A percentile compares a stretch with the other conserved stretches of the same genome.
Conservation (phyloP, 2,329 filamentous ascomycete species). For the Alternaria rosae region DNA sequence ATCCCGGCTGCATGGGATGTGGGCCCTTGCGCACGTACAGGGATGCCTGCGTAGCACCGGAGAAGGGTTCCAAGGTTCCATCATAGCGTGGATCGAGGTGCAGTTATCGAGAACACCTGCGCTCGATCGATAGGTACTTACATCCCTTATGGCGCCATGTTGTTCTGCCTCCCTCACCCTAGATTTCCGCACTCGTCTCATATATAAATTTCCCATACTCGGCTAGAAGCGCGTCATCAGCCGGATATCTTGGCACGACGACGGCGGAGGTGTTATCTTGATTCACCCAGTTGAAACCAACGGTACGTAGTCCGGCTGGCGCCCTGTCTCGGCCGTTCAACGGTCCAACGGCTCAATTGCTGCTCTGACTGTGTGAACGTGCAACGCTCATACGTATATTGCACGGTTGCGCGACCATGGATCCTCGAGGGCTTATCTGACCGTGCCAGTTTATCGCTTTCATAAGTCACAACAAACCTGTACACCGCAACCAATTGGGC, state of each 20-base stretch:
- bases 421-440: constrained; percentile 19
- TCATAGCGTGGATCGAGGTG: constrained; percentile 1
- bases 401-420: constrained; percentile 4
- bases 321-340: constrained; percentile 5
- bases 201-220: constrained; percentile 1
- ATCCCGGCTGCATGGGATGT: background rate
- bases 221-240: constrained; percentile 7
- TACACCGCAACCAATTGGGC: constrained; percentile 11
- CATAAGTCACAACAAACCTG: constrained; percentile 16
- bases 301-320: constrained; percentile 21
- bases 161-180: constrained; percentile 9
- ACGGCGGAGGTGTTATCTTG: background rate
- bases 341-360: constrained; percentile 7
- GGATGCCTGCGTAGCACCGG: background rate
- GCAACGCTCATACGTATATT: background rate
- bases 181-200: background rate
- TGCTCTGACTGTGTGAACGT: constrained; percentile 2
- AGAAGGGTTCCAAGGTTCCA: background rate
- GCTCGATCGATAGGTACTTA: constrained; percentile 7
- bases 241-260: background rate
- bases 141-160: constrained; percentile 4
- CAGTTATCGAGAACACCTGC: background rate
- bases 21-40: background rate
- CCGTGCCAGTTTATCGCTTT: constrained; percentile 9
- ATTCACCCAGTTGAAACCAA: constrained; percentile 10